Evolutionary conservation across 2,329 filamentous ascomycete genomes (phyloP), one percentile per base, ranked within the genome.

Genomic region (Proliferodiscus dingleyae): DNA sequence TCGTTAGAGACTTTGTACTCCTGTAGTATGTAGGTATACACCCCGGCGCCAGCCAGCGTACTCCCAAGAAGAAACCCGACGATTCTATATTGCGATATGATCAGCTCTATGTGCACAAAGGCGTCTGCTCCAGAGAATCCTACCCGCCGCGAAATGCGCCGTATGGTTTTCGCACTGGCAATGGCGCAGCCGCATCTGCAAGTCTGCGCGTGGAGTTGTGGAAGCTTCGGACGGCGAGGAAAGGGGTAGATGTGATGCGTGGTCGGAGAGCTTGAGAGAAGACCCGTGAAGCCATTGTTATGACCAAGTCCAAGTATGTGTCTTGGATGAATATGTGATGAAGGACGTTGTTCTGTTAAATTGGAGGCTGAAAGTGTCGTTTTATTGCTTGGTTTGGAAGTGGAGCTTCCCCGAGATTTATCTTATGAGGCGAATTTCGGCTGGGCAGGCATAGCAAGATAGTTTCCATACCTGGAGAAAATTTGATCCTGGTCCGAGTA

Each of bases 1-100:
- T 95, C 87, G 72, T 96, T 97, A 58, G 89, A 87, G 34, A 89
- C 76, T 71, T 89, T 89, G 74, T 96, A 97, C 68, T 97, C 90
- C 65, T 91, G 82, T 59, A 97, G 72, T 56, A 95, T 80, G 68
- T 97, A 97, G 67, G 88, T 89, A 72, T 96, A 97, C 59, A 94
- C 85, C 47, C 81, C 84, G 42, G 78, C 79, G 60, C 89, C 89
- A 36, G 90, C 83, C 42, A 89, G 73, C 37, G 86, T 83, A 52
- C 86, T 83, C 55, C 91, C 91, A 53, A 93, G 75, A 41, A 97
- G 81, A 74, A 97, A 97, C 42, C 91, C 91, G 61, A 95, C 89
- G 49, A 96, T 72, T 47, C 91, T 96, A 37, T 15, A 42, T n/a
- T 47, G 41, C 30, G 21, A 13, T 3, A 24, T 18, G 15, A 29